These are phyloP conservation scores for Orbilia ellipsospora DNA, from an alignment of 2,329 filamentous ascomycete genomes.

Conservation along the genomic window DNA sequence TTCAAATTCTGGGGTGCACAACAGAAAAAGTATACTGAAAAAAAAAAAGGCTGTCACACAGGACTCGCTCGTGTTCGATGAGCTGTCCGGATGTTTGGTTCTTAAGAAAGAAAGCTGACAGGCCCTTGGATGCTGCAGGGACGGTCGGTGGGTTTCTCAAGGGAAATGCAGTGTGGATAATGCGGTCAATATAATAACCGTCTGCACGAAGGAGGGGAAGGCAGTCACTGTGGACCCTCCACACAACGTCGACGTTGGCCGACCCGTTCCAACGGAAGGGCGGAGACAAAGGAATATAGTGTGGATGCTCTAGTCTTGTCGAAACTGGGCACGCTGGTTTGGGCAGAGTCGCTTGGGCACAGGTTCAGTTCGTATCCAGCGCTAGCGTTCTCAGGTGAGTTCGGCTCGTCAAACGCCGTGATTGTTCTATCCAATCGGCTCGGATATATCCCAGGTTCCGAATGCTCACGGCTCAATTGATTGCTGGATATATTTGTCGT, in stretches of 20 bases:
- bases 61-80: constrained; percentile 25
- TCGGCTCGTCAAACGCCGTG: constrained; percentile 42
- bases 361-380: background rate
- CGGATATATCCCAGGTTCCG: constrained; percentile 22
- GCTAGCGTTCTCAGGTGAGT: background rate
- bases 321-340: constrained; percentile 17
- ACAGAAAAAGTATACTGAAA: background rate
- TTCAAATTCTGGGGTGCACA: background rate
- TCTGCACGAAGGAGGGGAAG: constrained; percentile 12
- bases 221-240: constrained; percentile 24
- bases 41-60: constrained; percentile 41
- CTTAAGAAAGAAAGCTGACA: constrained; percentile 37
- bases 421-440: constrained; percentile 20
- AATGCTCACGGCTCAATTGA: constrained; percentile 29
- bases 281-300: constrained; percentile 12
- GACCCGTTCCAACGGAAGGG: constrained; percentile 39
- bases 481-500: background rate
- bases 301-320: constrained; percentile 16
- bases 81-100: constrained; percentile 31
- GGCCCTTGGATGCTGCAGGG: constrained; percentile 38
- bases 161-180: constrained; percentile 25
- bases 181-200: background rate
- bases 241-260: constrained; percentile 17
- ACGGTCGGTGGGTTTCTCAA: constrained; percentile 5
- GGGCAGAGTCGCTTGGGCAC: constrained; percentile 20